Evolutionary conservation across 2,329 filamentous ascomycete species (phyloP).

Genomic region (Ciborinia camelliae): DNA sequence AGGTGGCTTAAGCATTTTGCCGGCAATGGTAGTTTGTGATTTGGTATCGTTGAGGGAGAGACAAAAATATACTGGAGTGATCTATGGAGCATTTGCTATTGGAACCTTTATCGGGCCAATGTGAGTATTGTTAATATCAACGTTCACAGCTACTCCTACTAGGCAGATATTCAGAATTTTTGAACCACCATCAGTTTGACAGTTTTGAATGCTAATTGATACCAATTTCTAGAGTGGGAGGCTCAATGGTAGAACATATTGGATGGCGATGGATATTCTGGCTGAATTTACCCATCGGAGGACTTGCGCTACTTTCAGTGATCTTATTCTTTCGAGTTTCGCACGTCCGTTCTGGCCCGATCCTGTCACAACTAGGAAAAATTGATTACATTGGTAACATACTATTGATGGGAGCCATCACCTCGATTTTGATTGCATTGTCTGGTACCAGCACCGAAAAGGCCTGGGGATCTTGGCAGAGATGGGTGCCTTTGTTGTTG

Average conservation of each 20-base stretch:
- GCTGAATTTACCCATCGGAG: no score
- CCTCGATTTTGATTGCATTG: conserved; percentile 56
- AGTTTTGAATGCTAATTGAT: no score
- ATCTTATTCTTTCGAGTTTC: neutral
- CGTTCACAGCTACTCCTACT: no score
- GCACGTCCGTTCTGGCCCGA: no score
- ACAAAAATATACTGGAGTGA: conserved; percentile 42
- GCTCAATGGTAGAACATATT: no score
- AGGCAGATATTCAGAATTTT: no score
- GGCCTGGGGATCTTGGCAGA: conserved; percentile 17
- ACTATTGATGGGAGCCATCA: conserved; percentile 55
- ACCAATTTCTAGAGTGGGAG: no score
- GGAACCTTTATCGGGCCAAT: conserved; percentile 35
- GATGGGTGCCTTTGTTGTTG: conserved; percentile 38
- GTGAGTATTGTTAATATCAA: no score
- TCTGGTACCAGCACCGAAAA: conserved; percentile 44
- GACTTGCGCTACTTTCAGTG: no score
- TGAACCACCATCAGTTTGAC: no score
- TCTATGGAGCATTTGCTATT: conserved; percentile 42
- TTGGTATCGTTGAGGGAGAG: conserved; percentile 47
- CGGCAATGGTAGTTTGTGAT: conserved; percentile 50
- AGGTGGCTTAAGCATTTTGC: conserved; percentile 46
- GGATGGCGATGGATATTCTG: no score
- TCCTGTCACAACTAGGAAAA: neutral
- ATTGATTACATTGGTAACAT: conserved; percentile 60